Base-by-base conservation (phyloP, 176 grass and related monocot species). In the Aegilops longissima region DNA sequence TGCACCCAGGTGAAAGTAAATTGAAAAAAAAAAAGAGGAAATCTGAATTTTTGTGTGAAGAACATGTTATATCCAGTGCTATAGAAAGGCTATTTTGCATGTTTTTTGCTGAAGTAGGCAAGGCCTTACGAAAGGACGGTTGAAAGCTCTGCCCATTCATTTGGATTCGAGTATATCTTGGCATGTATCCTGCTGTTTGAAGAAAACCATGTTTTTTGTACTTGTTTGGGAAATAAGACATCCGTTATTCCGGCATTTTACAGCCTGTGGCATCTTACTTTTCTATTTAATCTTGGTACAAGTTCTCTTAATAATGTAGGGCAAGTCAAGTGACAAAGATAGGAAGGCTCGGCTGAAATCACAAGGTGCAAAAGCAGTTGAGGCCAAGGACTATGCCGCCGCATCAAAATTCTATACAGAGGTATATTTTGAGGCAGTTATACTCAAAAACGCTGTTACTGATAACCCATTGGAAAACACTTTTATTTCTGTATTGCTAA, bases 321-420 rank as follows among this genome's bases (percentile, higher is more conserved):
- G 34, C 25, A 83, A 70, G 42, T 66, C 36, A 83, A 78, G 62
- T 65, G 56, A 73, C 33, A 31, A 72, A 21, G 47, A 70, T 59
- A 83, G 49, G 65, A 88, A 88, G 64, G 62, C 72, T 69, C 17
- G 82, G 72, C 72, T 88, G 86, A 83, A 83, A 69, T 61, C 76
- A 42, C 49, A 34, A 70, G 86, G 80, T 77, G 79, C 35, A 47
- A 30, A 88, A 83, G 72, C 72, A 61, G 72, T 83, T 83, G 20
- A 40, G 51, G 12, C 0, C 51, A 77, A 24, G 12, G 73, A 83
- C 35, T 88, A 88, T 69, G 31, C 23, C 17, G 27, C 34, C 31
- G 80, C 86, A 70, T 34, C 20, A 42, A 88, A 77, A 44, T 82
- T 80, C 62, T 88, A 88, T 36, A 70, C 62, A 4, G 62, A 88